phyloP scores from a whole-genome alignment of 2,329 filamentous ascomycete species.

The Claviceps humidiphila region DNA sequence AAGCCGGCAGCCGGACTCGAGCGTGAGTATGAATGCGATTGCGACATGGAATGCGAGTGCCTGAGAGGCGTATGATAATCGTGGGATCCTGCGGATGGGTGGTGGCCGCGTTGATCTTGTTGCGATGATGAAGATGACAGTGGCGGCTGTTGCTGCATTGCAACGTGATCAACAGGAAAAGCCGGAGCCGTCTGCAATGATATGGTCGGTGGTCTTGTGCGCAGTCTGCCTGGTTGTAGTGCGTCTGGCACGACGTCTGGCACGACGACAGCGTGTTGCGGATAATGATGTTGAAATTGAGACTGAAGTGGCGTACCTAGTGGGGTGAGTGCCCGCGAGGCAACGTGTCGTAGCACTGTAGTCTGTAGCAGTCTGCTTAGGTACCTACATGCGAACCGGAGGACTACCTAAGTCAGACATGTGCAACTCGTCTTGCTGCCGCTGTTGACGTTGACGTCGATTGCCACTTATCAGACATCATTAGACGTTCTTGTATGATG shows the following conservation, averaged over 20 bases:
- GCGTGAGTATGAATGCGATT: slow-evolving; percentile 68
- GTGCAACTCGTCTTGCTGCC: slow-evolving; percentile 39
- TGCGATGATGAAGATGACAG: slow-evolving; percentile 23
- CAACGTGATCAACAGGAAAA: slow-evolving; percentile 32
- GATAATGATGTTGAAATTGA: slow-evolving; percentile 9
- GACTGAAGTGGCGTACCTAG: slow-evolving; percentile 13
- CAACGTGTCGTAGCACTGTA: slow-evolving; percentile 30
- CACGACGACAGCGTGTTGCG: slow-evolving; percentile 27
- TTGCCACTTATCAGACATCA: too few species aligned
- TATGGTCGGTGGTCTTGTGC: slow-evolving; percentile 20
- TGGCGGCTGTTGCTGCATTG: slow-evolving; percentile 21
- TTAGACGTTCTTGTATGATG: too few species aligned
- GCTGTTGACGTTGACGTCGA: slow-evolving; percentile 3
- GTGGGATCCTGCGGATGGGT: slow-evolving; percentile 28
- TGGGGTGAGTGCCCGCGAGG: slow-evolving; percentile 22
- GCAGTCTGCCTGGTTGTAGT: slow-evolving; percentile 41
- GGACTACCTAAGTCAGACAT: slow-evolving; percentile 29
- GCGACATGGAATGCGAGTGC: slow-evolving; percentile 51
- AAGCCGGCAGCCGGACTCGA: slow-evolving; percentile 62
- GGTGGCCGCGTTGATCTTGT: slow-evolving; percentile 17
- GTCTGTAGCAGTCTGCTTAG: slow-evolving; percentile 24
- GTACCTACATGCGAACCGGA: slow-evolving; percentile 26
- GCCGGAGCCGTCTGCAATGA: slow-evolving; percentile 31
- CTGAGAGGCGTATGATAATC: slow-evolving; percentile 53
- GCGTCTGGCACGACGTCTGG: slow-evolving; percentile 35